phyloP scores from a whole-genome alignment of 768 basidiomycete genomes.

The Hericium rajendrae region DNA sequence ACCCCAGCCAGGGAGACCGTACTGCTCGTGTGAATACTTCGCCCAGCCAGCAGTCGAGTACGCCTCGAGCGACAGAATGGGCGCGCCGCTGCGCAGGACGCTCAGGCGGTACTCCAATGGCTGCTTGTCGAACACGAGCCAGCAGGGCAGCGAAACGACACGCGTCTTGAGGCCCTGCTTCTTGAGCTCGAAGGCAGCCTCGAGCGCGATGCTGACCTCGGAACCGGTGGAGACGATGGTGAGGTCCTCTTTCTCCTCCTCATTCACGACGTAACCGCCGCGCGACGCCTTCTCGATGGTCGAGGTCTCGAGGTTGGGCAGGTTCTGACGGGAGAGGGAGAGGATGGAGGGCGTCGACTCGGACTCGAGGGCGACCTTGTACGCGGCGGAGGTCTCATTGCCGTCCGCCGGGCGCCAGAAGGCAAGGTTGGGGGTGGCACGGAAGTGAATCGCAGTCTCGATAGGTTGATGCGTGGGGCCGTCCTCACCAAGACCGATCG shows the following conservation, averaged over 20 bases:
- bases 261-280: slow-evolving; percentile 87
- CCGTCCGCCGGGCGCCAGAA: slow-evolving; percentile 94
- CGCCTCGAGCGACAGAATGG: slow-evolving; percentile 85
- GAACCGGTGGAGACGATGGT: slow-evolving; percentile 86
- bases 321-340: slow-evolving; percentile 79
- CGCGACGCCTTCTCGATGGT: slow-evolving; percentile 73
- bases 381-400: slow-evolving; percentile 94
- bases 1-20: slow-evolving; percentile 68
- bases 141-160: slow-evolving; percentile 83
- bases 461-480: slow-evolving; percentile 96
- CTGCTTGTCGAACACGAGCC: slow-evolving; percentile 82
- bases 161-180: slow-evolving; percentile 72
- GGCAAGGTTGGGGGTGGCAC: slow-evolving; percentile 83
- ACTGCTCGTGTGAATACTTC: slow-evolving; percentile 88
- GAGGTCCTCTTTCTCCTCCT: slow-evolving; percentile 70
- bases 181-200: slow-evolving; percentile 74
- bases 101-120: slow-evolving; percentile 67
- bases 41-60: slow-evolving; percentile 77
- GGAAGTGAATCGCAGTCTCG: slow-evolving; percentile 79
- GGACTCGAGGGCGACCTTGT: slow-evolving; percentile 69
- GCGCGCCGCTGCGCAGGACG: slow-evolving; percentile 83
- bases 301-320: slow-evolving; percentile 86
- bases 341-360: slow-evolving; percentile 74
- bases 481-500: slow-evolving; percentile 87
- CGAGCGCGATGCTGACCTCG: slow-evolving; percentile 82